phyloP scores from a whole-genome alignment of 352 stramenopile genomes.

The Phytophthora pluvialis region DNA sequence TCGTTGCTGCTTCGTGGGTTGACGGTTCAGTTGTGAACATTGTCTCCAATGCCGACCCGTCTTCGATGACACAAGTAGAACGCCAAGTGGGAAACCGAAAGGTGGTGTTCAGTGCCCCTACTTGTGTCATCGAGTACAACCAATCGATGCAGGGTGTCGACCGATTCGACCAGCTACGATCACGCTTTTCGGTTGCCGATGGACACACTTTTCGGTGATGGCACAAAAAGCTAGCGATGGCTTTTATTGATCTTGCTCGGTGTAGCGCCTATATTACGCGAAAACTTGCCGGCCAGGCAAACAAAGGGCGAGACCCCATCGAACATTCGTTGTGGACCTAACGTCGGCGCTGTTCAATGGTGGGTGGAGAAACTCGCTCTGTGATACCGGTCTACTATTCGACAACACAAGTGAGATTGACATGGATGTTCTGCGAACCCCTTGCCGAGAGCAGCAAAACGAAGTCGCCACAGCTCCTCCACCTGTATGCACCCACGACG shows the following conservation, averaged over 20 bases:
- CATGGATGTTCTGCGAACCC: too few relatives aligned
- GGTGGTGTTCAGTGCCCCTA: slow-evolving; percentile 21
- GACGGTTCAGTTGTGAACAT: slow-evolving; percentile 4
- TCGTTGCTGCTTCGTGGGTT: slow-evolving; percentile 7
- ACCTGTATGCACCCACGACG: too few relatives aligned
- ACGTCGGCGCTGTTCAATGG: too few relatives aligned
- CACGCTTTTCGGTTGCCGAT: slow-evolving; percentile 29
- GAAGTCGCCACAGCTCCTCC: neutral
- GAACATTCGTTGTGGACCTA: slow-evolving; percentile 5
- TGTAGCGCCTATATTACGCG: slow-evolving; percentile 15
- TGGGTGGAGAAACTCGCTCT: too few relatives aligned
- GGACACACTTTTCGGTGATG: slow-evolving; percentile 36
- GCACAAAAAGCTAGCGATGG: slow-evolving; percentile 31
- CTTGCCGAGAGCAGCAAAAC: too few relatives aligned
- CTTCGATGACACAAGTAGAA: neutral
- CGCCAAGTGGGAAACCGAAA: neutral
- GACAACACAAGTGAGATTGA: too few relatives aligned
- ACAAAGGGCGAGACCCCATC: neutral
- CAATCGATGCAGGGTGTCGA: slow-evolving; percentile 45
- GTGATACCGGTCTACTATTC: too few relatives aligned
- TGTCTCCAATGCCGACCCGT: slow-evolving; percentile 13
- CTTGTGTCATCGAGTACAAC: slow-evolving; percentile 30
- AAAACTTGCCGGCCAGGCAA: neutral
- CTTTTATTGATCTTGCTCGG: slow-evolving; percentile 13
- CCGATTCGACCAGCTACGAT: slow-evolving; percentile 35